Evolutionary conservation across 106 monocot genomes (phyloP).

Genomic region (Dioscorea zingiberensis): DNA sequence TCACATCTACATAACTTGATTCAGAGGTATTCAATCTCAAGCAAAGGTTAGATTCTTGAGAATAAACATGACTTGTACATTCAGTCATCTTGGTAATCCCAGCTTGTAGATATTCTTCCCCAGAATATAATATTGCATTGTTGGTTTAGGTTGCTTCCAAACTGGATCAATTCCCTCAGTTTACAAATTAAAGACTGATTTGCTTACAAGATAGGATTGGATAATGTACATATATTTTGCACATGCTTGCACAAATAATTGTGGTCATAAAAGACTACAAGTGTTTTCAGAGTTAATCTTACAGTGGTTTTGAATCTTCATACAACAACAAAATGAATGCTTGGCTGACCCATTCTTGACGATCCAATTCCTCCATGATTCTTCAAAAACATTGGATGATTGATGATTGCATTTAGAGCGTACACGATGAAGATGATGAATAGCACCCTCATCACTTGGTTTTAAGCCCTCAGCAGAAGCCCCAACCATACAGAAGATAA

Average conservation of each 20-base stretch:
- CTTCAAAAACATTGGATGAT: no score
- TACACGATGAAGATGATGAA: background rate
- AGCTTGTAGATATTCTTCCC: no score
- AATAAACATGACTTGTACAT: background rate
- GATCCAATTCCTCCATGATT: no score
- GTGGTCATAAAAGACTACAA: background rate
- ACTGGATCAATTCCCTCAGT: no score
- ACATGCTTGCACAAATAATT: background rate
- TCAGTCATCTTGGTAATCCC: background rate
- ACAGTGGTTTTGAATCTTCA: background rate
- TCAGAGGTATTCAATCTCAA: background rate
- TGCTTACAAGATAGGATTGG: no score
- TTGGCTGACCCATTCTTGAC: background rate
- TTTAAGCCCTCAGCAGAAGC: background rate
- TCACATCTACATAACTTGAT: no score
- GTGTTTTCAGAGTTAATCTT: background rate
- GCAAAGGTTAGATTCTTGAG: constrained; percentile 11
- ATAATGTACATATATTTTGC: background rate
- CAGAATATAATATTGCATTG: no score
- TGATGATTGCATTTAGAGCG: no score
- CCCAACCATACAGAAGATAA: background rate
- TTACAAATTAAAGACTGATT: no score
- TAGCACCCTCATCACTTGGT: background rate
- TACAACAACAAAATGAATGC: background rate
- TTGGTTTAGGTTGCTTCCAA: no score